Conservation (phyloP, 2,329 filamentous ascomycete species). For the Fusarium sp. region DNA sequence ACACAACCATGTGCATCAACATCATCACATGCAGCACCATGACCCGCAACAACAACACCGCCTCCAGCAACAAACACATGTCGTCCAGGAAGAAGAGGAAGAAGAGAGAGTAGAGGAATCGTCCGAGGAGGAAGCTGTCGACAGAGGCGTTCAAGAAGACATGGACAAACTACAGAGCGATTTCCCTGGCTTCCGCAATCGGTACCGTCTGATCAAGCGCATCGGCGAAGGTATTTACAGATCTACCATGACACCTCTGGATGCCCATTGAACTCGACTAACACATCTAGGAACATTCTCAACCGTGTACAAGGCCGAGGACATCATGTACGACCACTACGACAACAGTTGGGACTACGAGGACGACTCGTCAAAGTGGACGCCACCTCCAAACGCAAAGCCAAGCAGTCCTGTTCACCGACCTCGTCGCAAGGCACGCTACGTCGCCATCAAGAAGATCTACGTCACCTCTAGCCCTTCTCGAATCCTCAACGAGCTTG, state of each 20-base stretch:
- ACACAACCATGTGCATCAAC: slow-evolving; percentile 35
- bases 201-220: slow-evolving; percentile 90
- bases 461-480: slow-evolving; percentile 96
- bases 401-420: slow-evolving; percentile 49
- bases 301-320: slow-evolving; percentile 98
- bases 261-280: slow-evolving; percentile 13
- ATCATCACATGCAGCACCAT: slow-evolving; percentile 27
- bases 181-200: slow-evolving; percentile 82
- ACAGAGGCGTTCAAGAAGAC: slow-evolving; percentile 77
- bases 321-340: slow-evolving; percentile 82
- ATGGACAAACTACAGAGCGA: slow-evolving; percentile 84
- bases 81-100: slow-evolving; percentile 48
- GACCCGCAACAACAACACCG: slow-evolving; percentile 25
- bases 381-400: slow-evolving; percentile 74
- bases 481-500: slow-evolving; percentile 94
- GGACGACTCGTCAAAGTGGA: slow-evolving; percentile 70
- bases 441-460: slow-evolving; percentile 98
- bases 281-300: slow-evolving; percentile 86
- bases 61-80: slow-evolving; percentile 24
- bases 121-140: slow-evolving; percentile 69
- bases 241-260: neutral
- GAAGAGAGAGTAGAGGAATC: slow-evolving; percentile 54
- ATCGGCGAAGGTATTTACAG: slow-evolving; percentile 83
- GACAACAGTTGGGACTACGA: slow-evolving; percentile 87
- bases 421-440: slow-evolving; percentile 62